A percentile compares a stretch with the other conserved stretches of the same genome.
These are phyloP conservation scores for Halenospora varia DNA, from an alignment of 495 filamentous ascomycete genomes.

Conservation along the genomic window DNA sequence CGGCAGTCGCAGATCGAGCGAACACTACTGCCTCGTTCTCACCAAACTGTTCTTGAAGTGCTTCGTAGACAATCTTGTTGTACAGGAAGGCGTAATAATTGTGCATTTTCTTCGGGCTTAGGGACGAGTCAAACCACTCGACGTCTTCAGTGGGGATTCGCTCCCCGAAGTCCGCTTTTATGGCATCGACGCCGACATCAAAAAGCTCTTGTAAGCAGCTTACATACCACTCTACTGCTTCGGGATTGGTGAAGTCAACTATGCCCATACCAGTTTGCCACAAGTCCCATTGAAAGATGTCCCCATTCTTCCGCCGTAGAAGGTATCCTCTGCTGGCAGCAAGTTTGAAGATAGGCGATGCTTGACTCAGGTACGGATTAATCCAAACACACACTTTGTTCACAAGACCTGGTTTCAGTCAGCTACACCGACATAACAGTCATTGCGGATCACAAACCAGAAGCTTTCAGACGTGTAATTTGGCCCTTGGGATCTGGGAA, in stretches of 20 bases:
- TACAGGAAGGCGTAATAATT: conserved; percentile 72
- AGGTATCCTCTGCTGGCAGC: conserved; percentile 66
- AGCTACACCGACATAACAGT: no score
- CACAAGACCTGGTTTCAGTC: no score
- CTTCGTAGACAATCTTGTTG: conserved; percentile 65
- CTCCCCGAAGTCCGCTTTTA: conserved; percentile 75
- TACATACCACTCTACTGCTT: conserved; percentile 57
- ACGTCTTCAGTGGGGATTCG: conserved; percentile 62
- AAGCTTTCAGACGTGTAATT: conserved; percentile 55
- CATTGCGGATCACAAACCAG: conserved; percentile 17
- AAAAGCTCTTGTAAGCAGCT: conserved; percentile 55
- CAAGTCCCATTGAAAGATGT: conserved; percentile 69
- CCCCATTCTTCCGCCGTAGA: conserved; percentile 63
- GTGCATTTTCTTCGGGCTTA: conserved; percentile 63
- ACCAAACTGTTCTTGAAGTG: conserved; percentile 54
- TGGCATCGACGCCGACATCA: conserved; percentile 61
- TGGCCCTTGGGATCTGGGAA: conserved; percentile 66
- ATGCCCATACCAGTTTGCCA: conserved; percentile 76
- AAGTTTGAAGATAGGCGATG: conserved; percentile 58
- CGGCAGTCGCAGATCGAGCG: conserved; percentile 61
- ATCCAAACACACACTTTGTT: conserved; percentile 69
- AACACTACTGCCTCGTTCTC: conserved; percentile 61
- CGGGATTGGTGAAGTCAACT: conserved; percentile 70
- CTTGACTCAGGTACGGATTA: conserved; percentile 67
- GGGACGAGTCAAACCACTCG: conserved; percentile 48